Evolutionary conservation across 352 stramenopile genomes (phyloP).

Genomic region (Globisporangium barbulae): DNA sequence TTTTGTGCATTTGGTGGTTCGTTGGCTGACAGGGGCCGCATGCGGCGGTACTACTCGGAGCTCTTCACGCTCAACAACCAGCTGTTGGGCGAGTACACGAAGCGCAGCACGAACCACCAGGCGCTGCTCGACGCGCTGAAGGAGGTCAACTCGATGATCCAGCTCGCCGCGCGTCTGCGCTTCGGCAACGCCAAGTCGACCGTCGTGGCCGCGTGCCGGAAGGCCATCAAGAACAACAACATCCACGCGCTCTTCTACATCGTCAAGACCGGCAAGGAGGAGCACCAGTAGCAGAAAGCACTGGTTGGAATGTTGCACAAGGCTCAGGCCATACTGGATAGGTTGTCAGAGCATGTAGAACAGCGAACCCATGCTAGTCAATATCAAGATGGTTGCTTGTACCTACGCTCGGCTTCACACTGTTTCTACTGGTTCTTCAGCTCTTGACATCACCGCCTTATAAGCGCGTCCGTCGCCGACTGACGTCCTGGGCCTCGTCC

Average conservation of each 20-base stretch:
- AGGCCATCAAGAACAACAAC: slow-evolving; percentile 90
- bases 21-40: slow-evolving; percentile 28
- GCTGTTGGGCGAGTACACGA: slow-evolving; percentile 90
- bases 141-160: slow-evolving; percentile 91
- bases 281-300: slow-evolving; percentile 43
- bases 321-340: not conserved
- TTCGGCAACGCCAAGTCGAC: slow-evolving; percentile 83
- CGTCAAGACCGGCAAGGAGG: slow-evolving; percentile 81
- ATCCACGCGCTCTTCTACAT: slow-evolving; percentile 86
- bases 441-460: not conserved
- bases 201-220: slow-evolving; percentile 80
- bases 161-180: slow-evolving; percentile 84
- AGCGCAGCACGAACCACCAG: slow-evolving; percentile 90
- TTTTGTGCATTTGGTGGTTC: not conserved
- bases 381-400: not conserved
- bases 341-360: not conserved
- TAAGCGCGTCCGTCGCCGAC: slow-evolving; percentile 10
- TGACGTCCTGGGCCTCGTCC: slow-evolving; percentile 24
- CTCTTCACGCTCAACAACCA: slow-evolving; percentile 91
- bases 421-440: not conserved
- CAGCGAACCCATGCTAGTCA: not conserved
- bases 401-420: not conserved
- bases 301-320: not conserved
- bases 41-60: slow-evolving; percentile 89
- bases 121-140: slow-evolving; percentile 89